These are phyloP conservation scores for Boletus speciosus DNA, from an alignment of 768 basidiomycete species.

Conservation along the genomic window DNA sequence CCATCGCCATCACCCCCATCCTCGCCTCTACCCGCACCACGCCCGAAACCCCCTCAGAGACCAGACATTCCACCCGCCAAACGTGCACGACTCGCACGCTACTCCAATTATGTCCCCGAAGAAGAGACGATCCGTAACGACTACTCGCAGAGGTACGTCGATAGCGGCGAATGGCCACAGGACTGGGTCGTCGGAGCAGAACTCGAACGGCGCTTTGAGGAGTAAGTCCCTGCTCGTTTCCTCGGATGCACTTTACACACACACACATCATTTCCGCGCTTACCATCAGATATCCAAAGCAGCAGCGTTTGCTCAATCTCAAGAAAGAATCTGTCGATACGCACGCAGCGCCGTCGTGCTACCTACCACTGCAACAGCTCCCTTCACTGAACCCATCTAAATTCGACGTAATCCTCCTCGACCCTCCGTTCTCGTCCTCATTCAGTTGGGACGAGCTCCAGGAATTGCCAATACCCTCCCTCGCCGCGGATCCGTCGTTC, in stretches of 20 bases:
- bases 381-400: conserved; percentile 57
- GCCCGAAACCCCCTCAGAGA: conserved; percentile 38
- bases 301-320: conserved; percentile 75
- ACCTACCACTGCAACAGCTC: conserved; percentile 60
- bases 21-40: conserved; percentile 38
- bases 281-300: conserved; percentile 83
- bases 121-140: conserved; percentile 98
- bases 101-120: conserved; percentile 81
- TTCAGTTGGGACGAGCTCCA: conserved; percentile 85
- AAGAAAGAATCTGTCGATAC: conserved; percentile 76
- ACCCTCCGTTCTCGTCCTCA: conserved; percentile 84
- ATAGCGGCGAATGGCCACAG: conserved; percentile 90
- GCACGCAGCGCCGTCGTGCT: conserved; percentile 69
- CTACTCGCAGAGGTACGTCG: conserved; percentile 87
- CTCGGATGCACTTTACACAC: not conserved
- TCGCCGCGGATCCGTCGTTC: conserved; percentile 90
- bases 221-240: conserved; percentile 55
- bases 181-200: conserved; percentile 90
- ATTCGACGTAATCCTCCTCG: conserved; percentile 90
- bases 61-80: conserved; percentile 65
- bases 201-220: conserved; percentile 85
- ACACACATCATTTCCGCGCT: not conserved
- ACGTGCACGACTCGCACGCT: conserved; percentile 64
- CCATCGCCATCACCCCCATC: conserved; percentile 47
- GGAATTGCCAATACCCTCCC: conserved; percentile 72